Conservation (phyloP, 306 rosid genomes). For the Herpetospermum pedunculosum region DNA sequence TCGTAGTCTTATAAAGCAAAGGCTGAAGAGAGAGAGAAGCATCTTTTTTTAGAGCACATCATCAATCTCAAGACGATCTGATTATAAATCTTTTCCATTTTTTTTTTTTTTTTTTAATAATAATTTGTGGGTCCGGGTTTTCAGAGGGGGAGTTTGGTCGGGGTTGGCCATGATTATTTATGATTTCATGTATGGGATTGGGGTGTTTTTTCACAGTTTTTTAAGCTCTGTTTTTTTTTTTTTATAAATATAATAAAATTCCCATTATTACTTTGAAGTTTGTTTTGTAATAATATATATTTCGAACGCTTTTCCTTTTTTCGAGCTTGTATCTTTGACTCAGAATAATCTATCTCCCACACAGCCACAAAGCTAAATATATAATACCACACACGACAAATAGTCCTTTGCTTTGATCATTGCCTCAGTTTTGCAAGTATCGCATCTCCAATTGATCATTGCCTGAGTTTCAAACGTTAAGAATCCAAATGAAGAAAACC, state of each 20-base stretch:
- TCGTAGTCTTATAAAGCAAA: slow-evolving; percentile 39
- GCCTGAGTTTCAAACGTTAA: slow-evolving; percentile 8
- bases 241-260: background rate
- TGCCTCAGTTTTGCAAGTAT: slow-evolving; percentile 10
- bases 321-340: slow-evolving; percentile 22
- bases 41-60: slow-evolving; percentile 78
- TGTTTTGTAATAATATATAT: background rate
- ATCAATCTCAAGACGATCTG: slow-evolving; percentile 48
- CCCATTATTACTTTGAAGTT: background rate
- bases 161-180: slow-evolving; percentile 16
- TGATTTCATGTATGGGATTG: slow-evolving; percentile 5
- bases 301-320: slow-evolving; percentile 12
- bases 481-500: background rate
- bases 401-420: slow-evolving; percentile 25
- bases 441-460: slow-evolving; percentile 27
- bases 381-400: background rate
- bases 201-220: background rate
- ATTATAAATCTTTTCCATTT: slow-evolving; percentile 8
- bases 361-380: background rate
- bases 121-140: slow-evolving; percentile 14
- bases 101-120: background rate
- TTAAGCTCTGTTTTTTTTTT: background rate
- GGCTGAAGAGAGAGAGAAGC: slow-evolving; percentile 31
- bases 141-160: slow-evolving; percentile 20
- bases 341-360: slow-evolving; percentile 1